phyloP scores from a whole-genome alignment of 106 monocot genomes.

The Dactylorhiza incarnata region DNA sequence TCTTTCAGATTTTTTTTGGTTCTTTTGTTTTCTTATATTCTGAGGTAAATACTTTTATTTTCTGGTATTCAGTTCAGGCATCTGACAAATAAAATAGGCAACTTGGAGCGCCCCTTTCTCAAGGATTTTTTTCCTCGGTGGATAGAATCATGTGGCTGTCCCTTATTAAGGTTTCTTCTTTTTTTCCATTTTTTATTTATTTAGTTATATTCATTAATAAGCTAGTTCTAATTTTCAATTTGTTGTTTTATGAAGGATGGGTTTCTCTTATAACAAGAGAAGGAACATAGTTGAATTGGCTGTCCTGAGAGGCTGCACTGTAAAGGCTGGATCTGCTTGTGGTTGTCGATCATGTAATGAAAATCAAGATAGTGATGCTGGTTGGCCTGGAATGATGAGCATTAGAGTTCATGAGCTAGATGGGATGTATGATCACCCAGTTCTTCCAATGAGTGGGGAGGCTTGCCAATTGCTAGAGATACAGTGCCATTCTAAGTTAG shows the following conservation, averaged over 20 bases:
- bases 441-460: conserved; percentile 77
- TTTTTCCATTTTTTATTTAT: neutral
- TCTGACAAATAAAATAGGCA: conserved; percentile 86
- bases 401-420: conserved; percentile 94
- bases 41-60: conserved; percentile 4
- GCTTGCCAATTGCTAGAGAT: conserved; percentile 81
- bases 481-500: conserved; percentile 88
- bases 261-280: conserved; percentile 76
- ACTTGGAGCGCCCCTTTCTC: conserved; percentile 89
- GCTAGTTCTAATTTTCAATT: neutral
- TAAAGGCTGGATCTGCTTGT: conserved; percentile 15
- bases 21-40: neutral
- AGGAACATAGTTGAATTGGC: conserved; percentile 91
- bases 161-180: conserved; percentile 56
- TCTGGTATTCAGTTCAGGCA: conserved; percentile 76
- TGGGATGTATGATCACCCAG: conserved; percentile 89
- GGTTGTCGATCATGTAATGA: conserved; percentile 31
- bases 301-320: conserved; percentile 69
- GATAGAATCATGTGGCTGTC: conserved; percentile 91
- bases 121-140: conserved; percentile 97
- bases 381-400: conserved; percentile 99
- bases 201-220: neutral
- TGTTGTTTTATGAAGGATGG: conserved; percentile 49
- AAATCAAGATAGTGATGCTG: conserved; percentile 45
- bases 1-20: neutral